phyloP scores from a whole-genome alignment of 441 rosid genomes.

The Sinapis alba region DNA sequence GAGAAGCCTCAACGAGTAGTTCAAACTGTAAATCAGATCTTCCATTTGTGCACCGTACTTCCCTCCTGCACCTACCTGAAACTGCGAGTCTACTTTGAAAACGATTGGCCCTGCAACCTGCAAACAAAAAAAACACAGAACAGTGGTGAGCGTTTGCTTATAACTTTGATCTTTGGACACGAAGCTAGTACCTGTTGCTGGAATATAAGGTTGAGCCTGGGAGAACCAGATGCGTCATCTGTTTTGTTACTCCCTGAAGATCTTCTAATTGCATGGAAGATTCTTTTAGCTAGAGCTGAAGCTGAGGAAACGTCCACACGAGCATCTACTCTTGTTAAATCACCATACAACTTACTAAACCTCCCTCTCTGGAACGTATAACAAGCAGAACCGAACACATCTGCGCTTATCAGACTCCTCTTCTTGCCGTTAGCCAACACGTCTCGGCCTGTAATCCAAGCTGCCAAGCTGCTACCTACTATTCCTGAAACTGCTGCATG shows the following conservation, averaged over 20 bases:
- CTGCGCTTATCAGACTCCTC: slow-evolving; percentile 61
- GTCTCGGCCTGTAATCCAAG: slow-evolving; percentile 59
- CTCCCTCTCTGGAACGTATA: slow-evolving; percentile 69
- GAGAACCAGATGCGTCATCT: slow-evolving; percentile 49
- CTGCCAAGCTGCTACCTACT: slow-evolving; percentile 60
- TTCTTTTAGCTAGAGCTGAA: slow-evolving; percentile 54
- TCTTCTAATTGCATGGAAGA: slow-evolving; percentile 45
- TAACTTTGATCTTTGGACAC: background rate
- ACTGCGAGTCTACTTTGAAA: slow-evolving; percentile 65
- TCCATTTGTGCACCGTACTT: slow-evolving; percentile 48
- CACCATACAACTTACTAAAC: slow-evolving; percentile 64
- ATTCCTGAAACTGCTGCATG: slow-evolving; percentile 75
- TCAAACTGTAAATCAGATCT: slow-evolving; percentile 66
- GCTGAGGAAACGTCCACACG: slow-evolving; percentile 74
- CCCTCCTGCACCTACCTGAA: slow-evolving; percentile 45
- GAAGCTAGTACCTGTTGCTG: slow-evolving; percentile 75
- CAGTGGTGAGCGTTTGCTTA: background rate
- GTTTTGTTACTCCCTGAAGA: slow-evolving; percentile 42
- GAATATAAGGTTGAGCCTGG: slow-evolving; percentile 68
- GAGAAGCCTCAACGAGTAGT: slow-evolving; percentile 70
- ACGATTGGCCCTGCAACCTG: slow-evolving; percentile 81
- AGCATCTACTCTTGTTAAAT: slow-evolving; percentile 76
- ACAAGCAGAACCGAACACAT: slow-evolving; percentile 74
- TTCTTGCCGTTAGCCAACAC: slow-evolving; percentile 27
- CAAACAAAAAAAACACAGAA: slow-evolving; percentile 24